Percentiles rank a stretch among this genome's conserved stretches.
Evolutionary conservation across 2,329 filamentous ascomycete species (phyloP).

Genomic region (Samsoniella hepiali): DNA sequence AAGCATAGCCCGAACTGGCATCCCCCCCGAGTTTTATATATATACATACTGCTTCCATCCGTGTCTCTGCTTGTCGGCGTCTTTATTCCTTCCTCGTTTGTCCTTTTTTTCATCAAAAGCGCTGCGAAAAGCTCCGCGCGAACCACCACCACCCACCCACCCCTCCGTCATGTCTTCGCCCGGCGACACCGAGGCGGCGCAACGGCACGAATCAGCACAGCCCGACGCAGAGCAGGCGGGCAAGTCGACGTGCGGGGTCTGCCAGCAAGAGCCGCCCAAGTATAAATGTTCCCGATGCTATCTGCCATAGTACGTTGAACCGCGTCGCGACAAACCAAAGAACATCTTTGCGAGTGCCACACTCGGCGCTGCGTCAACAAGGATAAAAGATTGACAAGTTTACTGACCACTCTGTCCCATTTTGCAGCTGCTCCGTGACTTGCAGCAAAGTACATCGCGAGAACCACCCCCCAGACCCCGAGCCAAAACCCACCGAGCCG

Average conservation of each 20-base stretch:
- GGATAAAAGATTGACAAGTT: neutral
- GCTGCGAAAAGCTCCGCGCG: neutral
- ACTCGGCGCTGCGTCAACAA: too few relatives aligned
- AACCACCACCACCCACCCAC: neutral
- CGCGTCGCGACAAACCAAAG: too few relatives aligned
- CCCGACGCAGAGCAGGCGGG: neutral
- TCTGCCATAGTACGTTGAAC: slow-evolving; percentile 52
- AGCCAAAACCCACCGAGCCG: slow-evolving; percentile 24
- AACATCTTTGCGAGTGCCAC: neutral
- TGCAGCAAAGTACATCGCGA: slow-evolving; percentile 54
- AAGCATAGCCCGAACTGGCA: neutral
- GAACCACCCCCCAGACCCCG: slow-evolving; percentile 44
- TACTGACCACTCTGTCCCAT: slow-evolving; percentile 17
- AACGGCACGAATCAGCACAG: neutral
- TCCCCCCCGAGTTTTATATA: neutral
- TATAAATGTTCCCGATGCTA: slow-evolving; percentile 63
- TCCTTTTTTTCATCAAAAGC: neutral
- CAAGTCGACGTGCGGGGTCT: slow-evolving; percentile 46
- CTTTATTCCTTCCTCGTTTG: neutral
- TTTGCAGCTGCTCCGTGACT: slow-evolving; percentile 54
- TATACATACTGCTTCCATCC: neutral
- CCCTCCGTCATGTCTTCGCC: slow-evolving; percentile 1
- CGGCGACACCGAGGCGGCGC: neutral
- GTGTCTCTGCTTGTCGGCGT: neutral
- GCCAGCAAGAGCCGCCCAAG: slow-evolving; percentile 48